phyloP scores from a whole-genome alignment of 2,329 filamentous ascomycete genomes.

The Xenosphaeropsis pyriputrescens region DNA sequence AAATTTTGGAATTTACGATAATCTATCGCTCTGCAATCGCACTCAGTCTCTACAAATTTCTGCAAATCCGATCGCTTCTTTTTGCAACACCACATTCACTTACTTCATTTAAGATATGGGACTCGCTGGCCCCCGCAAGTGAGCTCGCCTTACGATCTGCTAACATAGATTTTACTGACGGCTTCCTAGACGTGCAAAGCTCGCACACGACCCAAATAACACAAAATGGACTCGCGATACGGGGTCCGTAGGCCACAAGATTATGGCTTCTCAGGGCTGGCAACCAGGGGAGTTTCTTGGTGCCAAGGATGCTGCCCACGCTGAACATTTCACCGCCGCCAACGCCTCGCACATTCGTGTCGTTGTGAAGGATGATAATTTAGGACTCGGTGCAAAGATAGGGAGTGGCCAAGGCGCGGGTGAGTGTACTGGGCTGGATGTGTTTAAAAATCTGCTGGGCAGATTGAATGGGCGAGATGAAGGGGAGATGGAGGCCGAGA shows the following conservation, averaged over 20 bases:
- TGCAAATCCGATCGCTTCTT: neutral
- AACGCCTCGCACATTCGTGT: constrained; percentile 79
- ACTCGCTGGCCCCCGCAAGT: constrained; percentile 55
- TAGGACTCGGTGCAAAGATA: constrained; percentile 73
- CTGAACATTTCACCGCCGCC: constrained; percentile 62
- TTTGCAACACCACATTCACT: neutral
- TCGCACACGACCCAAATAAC: constrained; percentile 89
- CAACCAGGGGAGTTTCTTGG: constrained; percentile 73
- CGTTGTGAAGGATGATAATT: constrained; percentile 75
- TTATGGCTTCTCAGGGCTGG: constrained; percentile 84
- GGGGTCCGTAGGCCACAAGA: constrained; percentile 74
- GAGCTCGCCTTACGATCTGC: constrained; percentile 14
- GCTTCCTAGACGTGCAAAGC: constrained; percentile 41
- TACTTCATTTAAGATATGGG: constrained; percentile 34
- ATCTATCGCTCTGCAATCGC: constrained; percentile 1
- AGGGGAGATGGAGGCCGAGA: constrained; percentile 54
- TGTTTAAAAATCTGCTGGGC: constrained; percentile 74
- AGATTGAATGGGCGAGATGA: constrained; percentile 80
- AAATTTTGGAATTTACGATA: no score
- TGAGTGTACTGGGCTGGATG: constrained; percentile 72
- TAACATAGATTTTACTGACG: constrained; percentile 14
- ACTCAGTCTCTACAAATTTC: neutral
- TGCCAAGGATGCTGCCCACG: constrained; percentile 59
- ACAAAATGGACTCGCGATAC: constrained; percentile 81
- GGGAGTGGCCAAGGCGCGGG: constrained; percentile 50